Percentiles rank a stretch among this genome's conserved stretches.
Evolutionary conservation across 2,329 filamentous ascomycete genomes (phyloP).

Genomic region (Fragosphaeria purpurea): DNA sequence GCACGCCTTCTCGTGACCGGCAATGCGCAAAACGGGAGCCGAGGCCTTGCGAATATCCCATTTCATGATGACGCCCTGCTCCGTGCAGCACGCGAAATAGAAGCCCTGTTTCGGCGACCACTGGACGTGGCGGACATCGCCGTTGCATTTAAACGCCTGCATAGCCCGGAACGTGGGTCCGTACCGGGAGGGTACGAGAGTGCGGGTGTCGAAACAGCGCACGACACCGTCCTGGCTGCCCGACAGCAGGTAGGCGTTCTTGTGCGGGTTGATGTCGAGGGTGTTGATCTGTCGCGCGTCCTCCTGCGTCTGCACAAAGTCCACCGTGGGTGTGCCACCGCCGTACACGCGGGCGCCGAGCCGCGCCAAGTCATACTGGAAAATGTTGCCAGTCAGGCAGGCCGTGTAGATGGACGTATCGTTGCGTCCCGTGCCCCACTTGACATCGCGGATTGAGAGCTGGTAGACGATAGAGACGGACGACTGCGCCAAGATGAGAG

Average conservation of each 20-base stretch:
- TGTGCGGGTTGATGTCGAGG: slow-evolving; percentile 52
- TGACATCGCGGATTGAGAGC: slow-evolving; percentile 53
- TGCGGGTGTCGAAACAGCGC: slow-evolving; percentile 49
- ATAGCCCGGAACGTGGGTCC: slow-evolving; percentile 40
- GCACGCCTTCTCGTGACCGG: slow-evolving; percentile 51
- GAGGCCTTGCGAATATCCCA: slow-evolving; percentile 51
- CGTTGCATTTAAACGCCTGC: slow-evolving; percentile 43
- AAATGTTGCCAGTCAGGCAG: slow-evolving; percentile 54
- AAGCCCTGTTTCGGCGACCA: slow-evolving; percentile 55
- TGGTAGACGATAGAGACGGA: slow-evolving; percentile 41
- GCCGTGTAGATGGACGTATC: slow-evolving; percentile 51
- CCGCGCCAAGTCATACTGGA: slow-evolving; percentile 50
- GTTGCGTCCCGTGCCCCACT: slow-evolving; percentile 39
- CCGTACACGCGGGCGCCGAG: slow-evolving; percentile 31
- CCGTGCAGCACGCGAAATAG: slow-evolving; percentile 54
- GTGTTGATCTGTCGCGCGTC: slow-evolving; percentile 55
- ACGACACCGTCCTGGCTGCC: slow-evolving; percentile 56
- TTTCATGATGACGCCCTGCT: slow-evolving; percentile 51
- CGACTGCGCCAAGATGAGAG: slow-evolving; percentile 40
- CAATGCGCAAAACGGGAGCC: slow-evolving; percentile 47
- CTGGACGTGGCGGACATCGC: slow-evolving; percentile 53
- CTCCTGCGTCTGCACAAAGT: slow-evolving; percentile 48
- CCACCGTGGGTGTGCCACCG: slow-evolving; percentile 28
- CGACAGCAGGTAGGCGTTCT: slow-evolving; percentile 46
- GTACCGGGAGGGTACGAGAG: slow-evolving; percentile 35